Percentiles rank a stretch among this genome's conserved stretches.
Evolutionary conservation across 1,284 basidiomycete genomes (phyloP).

Genomic region (Cutaneotrichosporon cavernicola): DNA sequence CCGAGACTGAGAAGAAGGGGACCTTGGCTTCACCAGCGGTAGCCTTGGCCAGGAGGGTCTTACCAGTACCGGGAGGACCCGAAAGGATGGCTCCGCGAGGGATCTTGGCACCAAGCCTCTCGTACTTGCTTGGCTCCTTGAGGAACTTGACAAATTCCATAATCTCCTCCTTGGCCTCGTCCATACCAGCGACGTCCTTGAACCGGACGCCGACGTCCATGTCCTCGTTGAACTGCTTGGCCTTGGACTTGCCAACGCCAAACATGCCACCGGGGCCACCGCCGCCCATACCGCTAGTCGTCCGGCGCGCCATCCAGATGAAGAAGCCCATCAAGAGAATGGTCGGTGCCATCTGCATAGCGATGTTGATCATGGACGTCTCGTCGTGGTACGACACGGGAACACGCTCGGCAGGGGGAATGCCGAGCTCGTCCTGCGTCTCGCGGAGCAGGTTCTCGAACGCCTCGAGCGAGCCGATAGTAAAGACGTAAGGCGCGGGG

Average conservation of each 20-base stretch:
- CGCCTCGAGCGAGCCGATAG: conserved; percentile 94
- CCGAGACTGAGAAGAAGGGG: conserved; percentile 96
- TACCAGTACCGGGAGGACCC: conserved; percentile 97
- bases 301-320: conserved; percentile 82
- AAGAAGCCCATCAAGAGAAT: conserved; percentile 85
- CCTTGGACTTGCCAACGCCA: conserved; percentile 92
- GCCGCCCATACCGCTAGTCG: conserved; percentile 59
- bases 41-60: conserved; percentile 96
- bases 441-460: conserved; percentile 94
- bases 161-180: conserved; percentile 99
- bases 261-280: conserved; percentile 81
- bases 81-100: conserved; percentile 97
- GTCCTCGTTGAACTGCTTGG: conserved; percentile 97
- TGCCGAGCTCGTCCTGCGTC: conserved; percentile 87
- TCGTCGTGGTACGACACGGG: conserved; percentile 97
- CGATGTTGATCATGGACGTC: conserved; percentile 76
- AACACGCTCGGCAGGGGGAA: conserved; percentile 87
- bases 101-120: conserved; percentile 96
- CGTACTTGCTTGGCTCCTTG: conserved; percentile 92
- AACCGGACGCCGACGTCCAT: conserved; percentile 92
- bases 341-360: conserved; percentile 92
- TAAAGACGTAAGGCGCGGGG: conserved; percentile 74
- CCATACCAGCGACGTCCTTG: conserved; percentile 97
- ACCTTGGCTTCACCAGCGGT: conserved; percentile 97
- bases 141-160: conserved; percentile 99